Evolutionary conservation across 345 rosid species (phyloP).

Genomic region (Litchi chinensis): DNA sequence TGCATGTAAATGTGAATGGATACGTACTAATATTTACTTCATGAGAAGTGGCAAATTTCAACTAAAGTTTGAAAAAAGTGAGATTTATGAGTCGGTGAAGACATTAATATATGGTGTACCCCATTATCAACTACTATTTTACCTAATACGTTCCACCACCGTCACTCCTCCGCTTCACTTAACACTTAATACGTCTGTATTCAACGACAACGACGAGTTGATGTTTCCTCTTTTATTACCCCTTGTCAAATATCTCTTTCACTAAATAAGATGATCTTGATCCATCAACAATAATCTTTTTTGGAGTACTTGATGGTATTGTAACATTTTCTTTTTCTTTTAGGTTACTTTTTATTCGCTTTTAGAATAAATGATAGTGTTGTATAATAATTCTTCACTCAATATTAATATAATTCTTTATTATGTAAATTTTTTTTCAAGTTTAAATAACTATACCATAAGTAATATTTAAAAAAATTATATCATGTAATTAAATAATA

Average conservation of each 20-base stretch:
- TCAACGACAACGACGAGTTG: background rate
- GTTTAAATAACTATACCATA: no score
- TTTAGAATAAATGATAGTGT: no score
- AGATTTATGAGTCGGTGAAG: slow-evolving; percentile 15
- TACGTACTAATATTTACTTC: background rate
- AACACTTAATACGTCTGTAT: no score
- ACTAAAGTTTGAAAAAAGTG: slow-evolving; percentile 7
- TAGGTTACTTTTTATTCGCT: no score
- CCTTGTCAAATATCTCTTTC: background rate
- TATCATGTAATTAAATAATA: no score
- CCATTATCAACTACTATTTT: slow-evolving; percentile 24
- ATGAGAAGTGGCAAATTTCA: slow-evolving; percentile 25
- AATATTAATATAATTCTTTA: no score
- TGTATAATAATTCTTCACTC: no score
- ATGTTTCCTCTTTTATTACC: background rate
- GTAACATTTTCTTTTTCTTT: background rate
- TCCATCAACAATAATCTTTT: no score
- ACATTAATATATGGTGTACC: slow-evolving; percentile 18
- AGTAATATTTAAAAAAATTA: no score
- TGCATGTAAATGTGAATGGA: background rate
- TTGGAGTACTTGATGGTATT: background rate
- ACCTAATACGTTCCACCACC: slow-evolving; percentile 4
- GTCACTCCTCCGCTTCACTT: background rate
- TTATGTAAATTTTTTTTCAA: no score
- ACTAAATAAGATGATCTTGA: background rate